phyloP scores from a whole-genome alignment of 1,284 basidiomycete species.

The Hemileia vastatrix region DNA sequence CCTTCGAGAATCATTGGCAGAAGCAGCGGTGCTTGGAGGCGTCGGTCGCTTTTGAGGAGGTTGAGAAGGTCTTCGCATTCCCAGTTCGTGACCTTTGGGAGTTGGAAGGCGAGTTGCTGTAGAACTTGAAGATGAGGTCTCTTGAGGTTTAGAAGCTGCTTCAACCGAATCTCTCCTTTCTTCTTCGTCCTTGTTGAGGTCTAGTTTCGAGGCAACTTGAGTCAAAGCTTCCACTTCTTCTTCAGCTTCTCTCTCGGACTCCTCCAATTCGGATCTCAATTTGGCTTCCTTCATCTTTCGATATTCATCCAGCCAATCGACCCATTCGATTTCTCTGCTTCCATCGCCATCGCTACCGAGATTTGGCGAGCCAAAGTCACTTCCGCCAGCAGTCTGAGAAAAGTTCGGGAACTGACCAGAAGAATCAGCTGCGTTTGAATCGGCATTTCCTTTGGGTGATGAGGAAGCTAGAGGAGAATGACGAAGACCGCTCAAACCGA shows the following conservation, averaged over 20 bases:
- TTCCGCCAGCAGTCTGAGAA: not conserved
- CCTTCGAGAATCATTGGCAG: not conserved
- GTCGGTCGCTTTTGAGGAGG: too few relatives aligned
- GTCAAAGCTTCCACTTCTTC: not conserved
- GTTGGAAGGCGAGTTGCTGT: not conserved
- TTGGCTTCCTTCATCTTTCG: constrained; percentile 52
- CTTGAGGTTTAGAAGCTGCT: not conserved
- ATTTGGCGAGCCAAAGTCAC: too few relatives aligned
- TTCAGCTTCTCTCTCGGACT: constrained; percentile 9
- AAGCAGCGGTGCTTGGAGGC: not conserved
- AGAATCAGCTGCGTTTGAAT: not conserved
- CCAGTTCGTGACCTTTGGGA: too few relatives aligned
- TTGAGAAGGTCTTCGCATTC: too few relatives aligned
- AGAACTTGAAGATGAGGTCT: not conserved
- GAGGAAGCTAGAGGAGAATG: not conserved
- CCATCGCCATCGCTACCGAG: too few relatives aligned
- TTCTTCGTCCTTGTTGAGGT: not conserved
- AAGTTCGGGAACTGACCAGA: not conserved
- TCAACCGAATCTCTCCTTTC: not conserved
- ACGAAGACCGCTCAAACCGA: constrained; percentile 15
- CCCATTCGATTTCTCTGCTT: constrained; percentile 51
- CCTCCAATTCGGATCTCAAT: constrained; percentile 45
- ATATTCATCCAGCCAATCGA: constrained; percentile 54
- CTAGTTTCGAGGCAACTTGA: not conserved
- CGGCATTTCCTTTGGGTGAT: not conserved